These are phyloP conservation scores for Aureobasidium sp. DNA, from an alignment of 2,329 filamentous ascomycete genomes.

Conservation along the genomic window DNA sequence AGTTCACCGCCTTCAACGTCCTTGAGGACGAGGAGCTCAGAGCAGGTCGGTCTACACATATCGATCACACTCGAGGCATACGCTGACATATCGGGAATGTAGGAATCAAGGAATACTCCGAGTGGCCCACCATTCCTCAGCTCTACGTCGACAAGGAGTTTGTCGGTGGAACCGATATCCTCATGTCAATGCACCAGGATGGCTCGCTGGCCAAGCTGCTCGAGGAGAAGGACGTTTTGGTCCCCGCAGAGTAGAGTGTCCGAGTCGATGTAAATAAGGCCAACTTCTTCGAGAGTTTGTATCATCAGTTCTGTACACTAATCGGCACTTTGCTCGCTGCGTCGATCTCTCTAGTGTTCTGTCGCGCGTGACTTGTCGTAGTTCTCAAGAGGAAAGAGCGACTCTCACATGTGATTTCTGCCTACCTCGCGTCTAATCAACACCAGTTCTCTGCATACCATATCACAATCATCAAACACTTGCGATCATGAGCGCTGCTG, in stretches of 20 bases:
- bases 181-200: constrained; percentile 95
- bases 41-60: constrained; percentile 46
- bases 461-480: background rate
- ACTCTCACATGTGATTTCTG: background rate
- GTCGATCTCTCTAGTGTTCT: background rate
- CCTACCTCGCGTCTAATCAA: background rate
- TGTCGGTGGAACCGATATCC: constrained; percentile 92
- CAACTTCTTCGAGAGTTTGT: background rate
- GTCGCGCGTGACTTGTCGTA: background rate
- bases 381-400: background rate
- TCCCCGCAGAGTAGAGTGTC: constrained; percentile 42
- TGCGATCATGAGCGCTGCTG: background rate
- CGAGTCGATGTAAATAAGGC: background rate
- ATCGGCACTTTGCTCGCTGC: background rate
- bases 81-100: background rate
- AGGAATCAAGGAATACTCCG: constrained; percentile 99
- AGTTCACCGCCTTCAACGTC: constrained; percentile 97
- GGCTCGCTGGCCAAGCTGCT: constrained; percentile 86
- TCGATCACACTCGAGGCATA: background rate
- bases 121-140: constrained; percentile 98
- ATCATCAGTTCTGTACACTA: constrained; percentile 4
- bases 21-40: constrained; percentile 84
- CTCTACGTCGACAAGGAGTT: constrained; percentile 95
- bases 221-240: constrained; percentile 84
- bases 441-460: background rate